Percentiles rank a stretch among this genome's conserved stretches.
Evolutionary conservation across 164 flowering plant species (phyloP).

Genomic region (Piper betle): DNA sequence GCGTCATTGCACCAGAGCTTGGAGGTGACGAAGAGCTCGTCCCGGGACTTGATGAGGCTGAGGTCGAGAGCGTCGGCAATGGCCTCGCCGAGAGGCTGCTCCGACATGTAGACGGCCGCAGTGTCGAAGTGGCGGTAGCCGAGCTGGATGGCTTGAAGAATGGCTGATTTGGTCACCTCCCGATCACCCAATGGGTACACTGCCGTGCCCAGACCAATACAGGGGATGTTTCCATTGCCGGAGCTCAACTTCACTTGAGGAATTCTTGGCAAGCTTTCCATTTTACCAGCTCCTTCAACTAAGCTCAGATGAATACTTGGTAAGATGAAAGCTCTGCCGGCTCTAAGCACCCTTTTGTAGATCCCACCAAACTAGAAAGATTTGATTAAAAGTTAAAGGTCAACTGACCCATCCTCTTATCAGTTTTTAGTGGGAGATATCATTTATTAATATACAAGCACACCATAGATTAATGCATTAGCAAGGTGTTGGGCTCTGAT

Average conservation of each 20-base stretch:
- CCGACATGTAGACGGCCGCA: constrained; percentile 7
- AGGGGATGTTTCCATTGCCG: constrained; percentile 3
- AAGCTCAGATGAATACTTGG: too few relatives aligned
- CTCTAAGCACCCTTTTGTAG: too few relatives aligned
- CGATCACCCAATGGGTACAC: not conserved
- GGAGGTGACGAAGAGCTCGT: constrained; percentile 15
- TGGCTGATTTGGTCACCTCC: not conserved
- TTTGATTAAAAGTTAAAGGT: too few relatives aligned
- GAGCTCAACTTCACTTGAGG: constrained; percentile 1
- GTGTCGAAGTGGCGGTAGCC: constrained; percentile 21
- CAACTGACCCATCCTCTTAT: too few relatives aligned
- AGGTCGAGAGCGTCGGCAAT: constrained; percentile 6
- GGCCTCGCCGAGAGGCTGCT: constrained; percentile 13
- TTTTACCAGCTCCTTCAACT: not conserved
- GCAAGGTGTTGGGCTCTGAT: too few relatives aligned
- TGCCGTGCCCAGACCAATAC: constrained; percentile 14
- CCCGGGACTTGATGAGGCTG: constrained; percentile 8
- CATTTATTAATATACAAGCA: too few relatives aligned
- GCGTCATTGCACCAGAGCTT: constrained; percentile 15
- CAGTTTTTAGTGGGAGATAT: too few relatives aligned
- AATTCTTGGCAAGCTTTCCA: not conserved
- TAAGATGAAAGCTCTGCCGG: too few relatives aligned
- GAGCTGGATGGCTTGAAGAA: constrained; percentile 10
- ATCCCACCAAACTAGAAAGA: too few relatives aligned
- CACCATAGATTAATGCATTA: too few relatives aligned